A percentile compares a stretch with the other conserved stretches of the same genome.
phyloP scores from a whole-genome alignment of 164 flowering plant species.

The Warburgia ugandensis region DNA sequence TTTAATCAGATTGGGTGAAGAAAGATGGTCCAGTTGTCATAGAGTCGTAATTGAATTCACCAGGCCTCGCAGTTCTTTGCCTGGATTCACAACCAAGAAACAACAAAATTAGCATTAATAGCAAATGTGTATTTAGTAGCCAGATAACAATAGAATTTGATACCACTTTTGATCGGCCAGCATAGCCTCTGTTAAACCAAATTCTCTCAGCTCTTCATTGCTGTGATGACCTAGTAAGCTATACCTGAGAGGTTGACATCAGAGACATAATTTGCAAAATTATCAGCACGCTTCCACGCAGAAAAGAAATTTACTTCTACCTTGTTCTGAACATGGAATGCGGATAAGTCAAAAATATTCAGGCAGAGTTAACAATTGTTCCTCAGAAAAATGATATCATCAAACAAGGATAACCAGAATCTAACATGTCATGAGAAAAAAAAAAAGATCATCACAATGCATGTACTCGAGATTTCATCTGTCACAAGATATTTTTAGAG shows the following conservation, averaged over 20 bases:
- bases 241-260: constrained; percentile 37
- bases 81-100: constrained; percentile 22
- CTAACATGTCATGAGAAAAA: too few relatives aligned
- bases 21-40: constrained; percentile 47
- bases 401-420: neutral
- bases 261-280: neutral
- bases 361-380: neutral
- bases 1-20: constrained; percentile 47
- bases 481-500: too few relatives aligned
- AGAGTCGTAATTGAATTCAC: constrained; percentile 63
- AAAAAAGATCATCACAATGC: too few relatives aligned
- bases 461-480: too few relatives aligned
- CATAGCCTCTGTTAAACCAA: constrained; percentile 71
- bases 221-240: constrained; percentile 63
- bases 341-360: neutral
- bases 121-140: neutral
- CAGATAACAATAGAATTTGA: neutral
- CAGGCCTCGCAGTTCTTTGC: constrained; percentile 63
- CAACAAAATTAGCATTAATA: constrained; percentile 7
- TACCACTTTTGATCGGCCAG: constrained; percentile 71
- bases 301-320: neutral
- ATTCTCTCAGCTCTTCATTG: constrained; percentile 43
- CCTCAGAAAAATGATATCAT: neutral
- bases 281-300: neutral
- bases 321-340: neutral